Base-by-base conservation (phyloP, 371 early-diverging fungal species). In the Mucor circinelloides region DNA sequence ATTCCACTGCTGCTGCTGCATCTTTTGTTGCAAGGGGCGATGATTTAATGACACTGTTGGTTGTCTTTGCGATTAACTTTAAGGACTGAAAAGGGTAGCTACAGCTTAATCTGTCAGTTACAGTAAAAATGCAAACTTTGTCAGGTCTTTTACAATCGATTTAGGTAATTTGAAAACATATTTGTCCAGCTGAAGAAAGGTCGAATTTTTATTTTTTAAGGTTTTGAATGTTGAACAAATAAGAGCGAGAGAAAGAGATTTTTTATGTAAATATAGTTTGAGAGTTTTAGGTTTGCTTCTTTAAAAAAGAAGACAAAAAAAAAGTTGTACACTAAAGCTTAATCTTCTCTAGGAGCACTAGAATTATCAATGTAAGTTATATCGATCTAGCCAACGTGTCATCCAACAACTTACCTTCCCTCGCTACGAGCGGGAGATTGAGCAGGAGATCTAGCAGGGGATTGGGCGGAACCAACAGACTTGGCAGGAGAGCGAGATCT, bases 401-500 rank as follows among this genome's bases (percentile, higher is more conserved):
- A 44, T 19, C 15, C 44, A 55, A 19, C 17, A 66, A 27, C 31
- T 72, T 68, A 72, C 72, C 72, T 72, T 68, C 61, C 68, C 50
- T 72, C 72, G 38, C 72, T 72, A 42, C 68, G 72, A 60, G 67
- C 67, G 31, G 72, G 72, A 6, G 74, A 74, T 40, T 68, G 58
- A 61, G 63, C 59, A 48, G 68, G 70, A 60, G 74, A 69, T 44
- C 61, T 64, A 55, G 66, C 71, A 52, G 71, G 71, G 17, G 74
- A 74, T 31, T 68, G 48, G 57, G 60, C 55, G 46, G 68, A 68
- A 63, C 58, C 64, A 25, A 50, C 57, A 48, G 69, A 70, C 4
- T 50, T 19, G 34, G 68, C 68, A 44, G 76, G 80, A 46, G 85
- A 84, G 21, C 83, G 83, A 59, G 85, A 84, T 31, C 86, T 84